Evolutionary conservation across 2,329 filamentous ascomycete genomes (phyloP), one percentile per base, ranked within the genome.

Genomic region (Malbranchea zuffiana): DNA sequence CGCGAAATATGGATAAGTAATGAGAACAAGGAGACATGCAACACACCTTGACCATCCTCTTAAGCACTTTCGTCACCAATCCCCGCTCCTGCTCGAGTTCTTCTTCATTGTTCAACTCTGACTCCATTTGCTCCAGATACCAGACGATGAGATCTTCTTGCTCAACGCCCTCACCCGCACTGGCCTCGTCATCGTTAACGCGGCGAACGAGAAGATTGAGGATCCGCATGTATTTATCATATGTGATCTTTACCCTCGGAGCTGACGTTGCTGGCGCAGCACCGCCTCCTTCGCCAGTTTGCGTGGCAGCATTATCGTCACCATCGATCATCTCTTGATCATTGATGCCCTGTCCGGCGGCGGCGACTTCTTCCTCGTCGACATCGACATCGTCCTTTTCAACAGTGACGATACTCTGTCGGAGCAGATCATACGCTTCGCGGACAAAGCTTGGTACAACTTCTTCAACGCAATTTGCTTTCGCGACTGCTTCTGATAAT

Each of bases 341-440:
- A n/a, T 62, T 47, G 6, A 72, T 62, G 35, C 29, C 45, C 34
- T 28, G 32, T 11, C 37, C 24, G 15, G 43, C 50, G 54, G 63
- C 28, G 62, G 69, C 40, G 64, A 57, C 43, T 13, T 82, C 80
- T 3, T 84, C 80, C 4, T 87, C 86, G 36, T 94, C 85, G 43
- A 98, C 80, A 54, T 96, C 88, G 11, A 98, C 78, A 51, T 98
- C 90, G 50, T 98, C 90, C 54, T 96, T 90, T 62, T 98, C 90
- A 17, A 98, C 90, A 1, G 82, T 90, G 51, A 98, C 95, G 57
- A 98, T 98, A 59, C 82, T 90, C 62, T 95, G 87, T 27, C 86
- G 72, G 8, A 98, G 74, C 6, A 98, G 72, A 50, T 90, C 85
- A 60, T 81, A 96, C 0, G 88, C 90, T 61, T 98, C 90, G 26